Percentiles rank a stretch among this genome's conserved stretches.
Evolutionary conservation across 176 grass and related monocot species (phyloP).

Genomic region (Eragrostis nindensis): DNA sequence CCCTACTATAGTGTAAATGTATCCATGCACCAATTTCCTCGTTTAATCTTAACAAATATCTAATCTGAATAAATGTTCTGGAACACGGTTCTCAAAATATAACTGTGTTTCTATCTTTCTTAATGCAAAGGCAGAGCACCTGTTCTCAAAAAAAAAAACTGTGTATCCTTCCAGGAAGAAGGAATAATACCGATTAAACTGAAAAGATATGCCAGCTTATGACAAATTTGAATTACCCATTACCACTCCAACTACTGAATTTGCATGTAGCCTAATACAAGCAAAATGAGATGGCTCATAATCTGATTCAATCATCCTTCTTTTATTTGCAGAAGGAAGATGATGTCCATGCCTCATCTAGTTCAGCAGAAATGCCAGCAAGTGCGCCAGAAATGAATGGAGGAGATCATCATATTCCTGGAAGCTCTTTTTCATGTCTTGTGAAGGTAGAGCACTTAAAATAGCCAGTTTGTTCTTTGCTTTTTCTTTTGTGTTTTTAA

Average conservation of each 20-base stretch:
- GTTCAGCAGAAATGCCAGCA: conserved; percentile 42
- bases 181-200: not conserved
- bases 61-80: not conserved
- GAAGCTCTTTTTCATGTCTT: conserved; percentile 77
- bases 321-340: conserved; percentile 56
- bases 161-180: not conserved
- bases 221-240: not conserved
- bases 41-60: not conserved
- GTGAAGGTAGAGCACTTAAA: conserved; percentile 62
- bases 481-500: conserved; percentile 14
- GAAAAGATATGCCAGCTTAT: not conserved
- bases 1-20: not conserved
- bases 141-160: no score
- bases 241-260: not conserved
- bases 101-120: no score
- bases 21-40: not conserved
- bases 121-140: no score
- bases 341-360: conserved; percentile 31
- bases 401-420: conserved; percentile 49
- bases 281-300: not conserved
- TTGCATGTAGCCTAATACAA: not conserved
- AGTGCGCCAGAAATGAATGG: conserved; percentile 44
- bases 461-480: not conserved
- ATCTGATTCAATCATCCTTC: conserved; percentile 26
- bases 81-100: not conserved